Percentiles rank a stretch among this genome's conserved stretches.
phyloP scores from a whole-genome alignment of 1,284 basidiomycete species.

The Violaceomyces palustris region DNA sequence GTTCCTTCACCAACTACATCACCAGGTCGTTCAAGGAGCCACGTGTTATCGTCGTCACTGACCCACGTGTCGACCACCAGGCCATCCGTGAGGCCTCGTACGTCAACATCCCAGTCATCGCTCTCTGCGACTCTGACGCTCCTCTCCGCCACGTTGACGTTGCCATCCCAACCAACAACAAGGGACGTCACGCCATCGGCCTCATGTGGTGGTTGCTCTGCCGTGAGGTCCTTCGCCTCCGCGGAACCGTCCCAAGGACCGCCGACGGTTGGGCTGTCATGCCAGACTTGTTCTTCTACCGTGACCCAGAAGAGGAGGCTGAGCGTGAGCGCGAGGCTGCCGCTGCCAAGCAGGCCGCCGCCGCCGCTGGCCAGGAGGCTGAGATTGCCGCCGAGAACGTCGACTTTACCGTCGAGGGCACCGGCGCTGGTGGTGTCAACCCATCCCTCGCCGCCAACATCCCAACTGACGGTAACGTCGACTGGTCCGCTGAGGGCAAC shows the following conservation, averaged over 20 bases:
- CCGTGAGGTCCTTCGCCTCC: constrained; percentile 92
- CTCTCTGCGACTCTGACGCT: constrained; percentile 96
- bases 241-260: constrained; percentile 83
- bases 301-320: constrained; percentile 97
- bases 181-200: constrained; percentile 92
- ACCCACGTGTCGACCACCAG: constrained; percentile 98
- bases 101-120: constrained; percentile 99
- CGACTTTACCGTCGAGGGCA: constrained; percentile 55
- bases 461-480: constrained; percentile 59
- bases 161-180: constrained; percentile 99
- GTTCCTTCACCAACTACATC: constrained; percentile 96
- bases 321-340: constrained; percentile 96
- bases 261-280: constrained; percentile 92
- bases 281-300: constrained; percentile 99
- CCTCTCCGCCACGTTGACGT: constrained; percentile 95
- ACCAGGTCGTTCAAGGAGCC: constrained; percentile 99
- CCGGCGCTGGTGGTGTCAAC: constrained; percentile 76
- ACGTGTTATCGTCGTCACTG: constrained; percentile 93
- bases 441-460: constrained; percentile 36
- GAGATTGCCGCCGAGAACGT: constrained; percentile 25
- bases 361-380: constrained; percentile 38
- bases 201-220: constrained; percentile 98
- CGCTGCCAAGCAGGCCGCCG: constrained; percentile 63
- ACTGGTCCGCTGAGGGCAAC: constrained; percentile 66
- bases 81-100: constrained; percentile 99